Evolutionary conservation across 208 protist species (phyloP).

Genomic region (Porcisia hertigi): DNA sequence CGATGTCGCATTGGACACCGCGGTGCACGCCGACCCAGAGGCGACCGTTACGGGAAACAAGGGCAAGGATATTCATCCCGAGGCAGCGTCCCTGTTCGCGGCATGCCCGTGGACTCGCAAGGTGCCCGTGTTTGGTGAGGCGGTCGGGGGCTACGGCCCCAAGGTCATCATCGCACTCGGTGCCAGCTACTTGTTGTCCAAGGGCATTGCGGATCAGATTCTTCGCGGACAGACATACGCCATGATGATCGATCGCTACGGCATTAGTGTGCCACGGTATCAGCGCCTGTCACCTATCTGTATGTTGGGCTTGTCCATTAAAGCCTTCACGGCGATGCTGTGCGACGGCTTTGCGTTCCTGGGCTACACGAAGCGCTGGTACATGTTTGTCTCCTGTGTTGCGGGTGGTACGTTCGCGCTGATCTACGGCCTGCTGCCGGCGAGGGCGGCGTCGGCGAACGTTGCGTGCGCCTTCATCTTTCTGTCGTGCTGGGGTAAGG

Average conservation of each 20-base stretch:
- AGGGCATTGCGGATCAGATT: slow-evolving; percentile 58
- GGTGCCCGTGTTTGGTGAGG: slow-evolving; percentile 54
- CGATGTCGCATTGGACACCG: neutral
- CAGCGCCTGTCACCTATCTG: slow-evolving; percentile 49
- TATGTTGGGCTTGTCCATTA: slow-evolving; percentile 64
- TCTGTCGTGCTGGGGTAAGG: slow-evolving; percentile 49
- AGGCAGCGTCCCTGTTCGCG: slow-evolving; percentile 35
- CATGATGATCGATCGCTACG: slow-evolving; percentile 55
- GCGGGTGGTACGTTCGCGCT: slow-evolving; percentile 40
- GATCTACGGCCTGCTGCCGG: slow-evolving; percentile 46
- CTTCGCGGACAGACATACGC: slow-evolving; percentile 32
- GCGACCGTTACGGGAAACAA: slow-evolving; percentile 62
- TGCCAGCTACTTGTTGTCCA: slow-evolving; percentile 51
- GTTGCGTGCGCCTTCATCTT: slow-evolving; percentile 49
- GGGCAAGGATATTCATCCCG: slow-evolving; percentile 58
- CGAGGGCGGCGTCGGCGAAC: slow-evolving; percentile 34
- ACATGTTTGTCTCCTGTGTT: slow-evolving; percentile 51
- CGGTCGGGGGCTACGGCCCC: slow-evolving; percentile 43
- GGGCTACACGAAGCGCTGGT: slow-evolving; percentile 81
- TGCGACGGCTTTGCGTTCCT: slow-evolving; percentile 65
- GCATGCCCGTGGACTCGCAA: slow-evolving; percentile 23
- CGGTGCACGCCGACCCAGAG: neutral
- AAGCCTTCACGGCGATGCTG: slow-evolving; percentile 60
- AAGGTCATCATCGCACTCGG: slow-evolving; percentile 38
- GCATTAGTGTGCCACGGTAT: slow-evolving; percentile 39